These are phyloP conservation scores for Pseudogymnoascus sp. DNA, from an alignment of 2,329 filamentous ascomycete genomes.

Conservation along the genomic window DNA sequence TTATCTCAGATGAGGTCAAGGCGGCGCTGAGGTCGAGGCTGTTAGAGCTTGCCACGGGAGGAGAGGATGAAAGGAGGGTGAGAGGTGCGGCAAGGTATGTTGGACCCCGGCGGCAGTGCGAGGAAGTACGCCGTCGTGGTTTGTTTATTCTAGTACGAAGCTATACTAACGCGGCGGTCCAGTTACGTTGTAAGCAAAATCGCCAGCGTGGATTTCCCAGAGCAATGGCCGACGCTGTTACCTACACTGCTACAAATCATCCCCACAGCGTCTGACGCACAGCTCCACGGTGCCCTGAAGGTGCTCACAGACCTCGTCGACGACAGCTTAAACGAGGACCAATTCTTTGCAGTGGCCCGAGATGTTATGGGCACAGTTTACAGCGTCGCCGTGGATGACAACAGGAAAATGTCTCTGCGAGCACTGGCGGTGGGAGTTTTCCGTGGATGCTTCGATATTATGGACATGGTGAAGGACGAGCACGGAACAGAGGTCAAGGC, in stretches of 20 bases:
- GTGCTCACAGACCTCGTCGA: conserved; percentile 87
- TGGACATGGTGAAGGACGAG: conserved; percentile 95
- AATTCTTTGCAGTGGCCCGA: conserved; percentile 84
- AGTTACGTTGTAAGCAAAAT: conserved; percentile 84
- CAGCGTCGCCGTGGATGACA: conserved; percentile 68
- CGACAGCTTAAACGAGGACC: conserved; percentile 84
- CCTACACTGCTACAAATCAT: conserved; percentile 72
- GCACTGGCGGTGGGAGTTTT: conserved; percentile 87
- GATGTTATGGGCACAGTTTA: conserved; percentile 80
- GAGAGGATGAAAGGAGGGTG: conserved; percentile 71
- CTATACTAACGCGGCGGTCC: conserved; percentile 10
- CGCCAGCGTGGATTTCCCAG: conserved; percentile 84
- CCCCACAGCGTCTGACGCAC: conserved; percentile 63
- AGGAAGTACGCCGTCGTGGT: neutral
- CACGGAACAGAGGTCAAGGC: conserved; percentile 77
- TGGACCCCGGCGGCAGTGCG: neutral
- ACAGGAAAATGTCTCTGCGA: conserved; percentile 65
- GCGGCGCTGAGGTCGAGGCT: conserved; percentile 63
- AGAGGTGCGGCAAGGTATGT: conserved; percentile 78
- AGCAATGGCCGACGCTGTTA: conserved; percentile 86
- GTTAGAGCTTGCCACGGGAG: conserved; percentile 65
- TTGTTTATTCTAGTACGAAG: conserved; percentile 10
- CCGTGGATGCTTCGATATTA: conserved; percentile 82
- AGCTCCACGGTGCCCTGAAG: conserved; percentile 81
- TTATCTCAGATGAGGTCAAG: conserved; percentile 67